A percentile compares a stretch with the other conserved stretches of the same genome.
Evolutionary conservation across 208 protist genomes (phyloP).

Genomic region (Tritrichomonas foetus): DNA sequence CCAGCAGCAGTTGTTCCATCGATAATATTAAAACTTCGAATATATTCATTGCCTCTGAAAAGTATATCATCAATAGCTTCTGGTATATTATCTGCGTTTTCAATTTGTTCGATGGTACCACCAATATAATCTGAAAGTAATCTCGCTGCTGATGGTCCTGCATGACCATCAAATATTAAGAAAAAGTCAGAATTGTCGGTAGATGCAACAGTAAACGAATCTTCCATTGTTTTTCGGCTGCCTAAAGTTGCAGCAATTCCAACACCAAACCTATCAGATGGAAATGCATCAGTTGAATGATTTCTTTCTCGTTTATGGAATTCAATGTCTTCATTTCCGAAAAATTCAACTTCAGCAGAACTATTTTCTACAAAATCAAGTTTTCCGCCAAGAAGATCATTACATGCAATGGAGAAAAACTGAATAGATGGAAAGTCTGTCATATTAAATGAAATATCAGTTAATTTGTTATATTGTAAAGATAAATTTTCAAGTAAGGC

Average conservation of each 20-base stretch:
- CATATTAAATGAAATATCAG: background rate
- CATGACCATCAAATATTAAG: background rate
- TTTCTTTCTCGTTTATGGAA: background rate
- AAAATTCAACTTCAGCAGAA: background rate
- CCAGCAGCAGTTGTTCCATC: background rate
- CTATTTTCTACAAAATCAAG: background rate
- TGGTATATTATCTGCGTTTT: background rate
- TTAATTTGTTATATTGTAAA: background rate
- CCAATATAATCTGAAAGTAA: background rate
- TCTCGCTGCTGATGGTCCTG: background rate
- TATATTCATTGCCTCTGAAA: background rate
- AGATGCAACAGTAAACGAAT: background rate
- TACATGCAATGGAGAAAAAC: background rate
- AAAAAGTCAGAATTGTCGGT: background rate
- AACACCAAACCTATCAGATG: background rate
- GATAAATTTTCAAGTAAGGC: background rate
- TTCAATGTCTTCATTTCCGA: background rate
- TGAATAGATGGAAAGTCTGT: background rate
- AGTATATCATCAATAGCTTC: background rate
- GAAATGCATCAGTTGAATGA: no score
- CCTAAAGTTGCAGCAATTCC: background rate
- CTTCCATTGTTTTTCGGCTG: background rate
- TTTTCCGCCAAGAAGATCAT: no score
- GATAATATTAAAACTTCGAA: background rate
- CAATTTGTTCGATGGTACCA: background rate